A percentile compares a stretch with the other conserved stretches of the same genome.
Evolutionary conservation across 1,284 basidiomycete genomes (phyloP).

Genomic region (Austropuccinia psidii): DNA sequence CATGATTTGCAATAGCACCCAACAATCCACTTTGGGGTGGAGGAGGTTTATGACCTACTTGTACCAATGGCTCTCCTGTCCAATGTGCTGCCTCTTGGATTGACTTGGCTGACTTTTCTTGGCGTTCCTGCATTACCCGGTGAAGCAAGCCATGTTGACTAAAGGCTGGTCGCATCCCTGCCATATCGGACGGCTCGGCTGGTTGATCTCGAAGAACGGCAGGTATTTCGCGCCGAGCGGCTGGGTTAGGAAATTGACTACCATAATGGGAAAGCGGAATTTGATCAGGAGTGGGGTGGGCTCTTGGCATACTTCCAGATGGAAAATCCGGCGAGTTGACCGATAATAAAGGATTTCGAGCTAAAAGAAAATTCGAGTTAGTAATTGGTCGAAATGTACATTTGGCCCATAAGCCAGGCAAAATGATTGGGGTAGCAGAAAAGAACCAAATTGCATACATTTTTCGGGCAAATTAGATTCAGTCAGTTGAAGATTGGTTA

Average conservation of each 20-base stretch:
- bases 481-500: background rate
- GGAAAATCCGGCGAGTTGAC: slow-evolving; percentile 35
- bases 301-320: slow-evolving; percentile 34
- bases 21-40: slow-evolving; percentile 91
- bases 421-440: too few relatives aligned
- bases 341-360: too few relatives aligned
- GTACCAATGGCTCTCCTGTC: slow-evolving; percentile 78
- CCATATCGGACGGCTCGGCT: background rate
- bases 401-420: too few relatives aligned
- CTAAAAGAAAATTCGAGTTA: too few relatives aligned
- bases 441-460: too few relatives aligned
- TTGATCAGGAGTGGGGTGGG: slow-evolving; percentile 25
- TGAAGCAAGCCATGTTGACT: slow-evolving; percentile 88
- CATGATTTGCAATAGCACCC: slow-evolving; percentile 89
- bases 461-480: too few relatives aligned
- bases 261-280: background rate
- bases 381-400: too few relatives aligned
- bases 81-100: slow-evolving; percentile 89
- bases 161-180: slow-evolving; percentile 54
- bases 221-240: slow-evolving; percentile 39
- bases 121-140: slow-evolving; percentile 87
- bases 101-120: slow-evolving; percentile 85
- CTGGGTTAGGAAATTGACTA: slow-evolving; percentile 25
- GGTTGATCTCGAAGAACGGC: slow-evolving; percentile 39
- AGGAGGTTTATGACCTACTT: slow-evolving; percentile 86